Evolutionary conservation across 768 basidiomycete genomes (phyloP), one percentile per base, ranked within the genome.

Genomic region (Collybia nuda): DNA sequence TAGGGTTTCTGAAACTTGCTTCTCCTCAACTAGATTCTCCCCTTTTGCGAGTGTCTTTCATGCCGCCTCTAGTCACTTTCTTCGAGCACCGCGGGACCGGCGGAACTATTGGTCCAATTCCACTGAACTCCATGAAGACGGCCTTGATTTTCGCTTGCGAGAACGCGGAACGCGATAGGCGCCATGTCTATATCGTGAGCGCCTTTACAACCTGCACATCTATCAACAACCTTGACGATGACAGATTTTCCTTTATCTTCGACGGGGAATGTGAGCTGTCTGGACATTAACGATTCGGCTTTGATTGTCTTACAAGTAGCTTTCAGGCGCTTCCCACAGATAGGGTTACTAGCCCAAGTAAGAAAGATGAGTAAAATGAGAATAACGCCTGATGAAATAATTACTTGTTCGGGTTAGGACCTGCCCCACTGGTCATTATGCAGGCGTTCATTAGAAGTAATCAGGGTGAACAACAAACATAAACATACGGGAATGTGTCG

Each of bases 231-330:
- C 18, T 47, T 29, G 12, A 53, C 56, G 0, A 54, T 49, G 14
- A 61, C 59, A 1, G 55, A 56, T 46, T 54, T 58, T 11, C 35
- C 52, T 35, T 52, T n/a, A 21, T 55, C 59, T 57, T 8, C 6
- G 12, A 11, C 37, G 22, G 9, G 14, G 14, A 15, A 28, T 15
- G 9, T 24, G 19, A 23, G 19, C 28, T 6, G 2, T n/a, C 14
- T 6, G 22, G 14, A 29, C 36, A 12, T 15, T 11, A 6, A 32
- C 1, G 26, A 24, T 15, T 26, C 17, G 26, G 18, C 14, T 23
- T 0, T 26, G 12, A 9, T 26, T 14, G 18, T 37, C 55, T 15
- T 41, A 59, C 57, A 54, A 23, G 49, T 56, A 8, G 53, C 50
- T 23, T 42, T 43, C 12, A 56, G 14, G 17, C n/a, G 44, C 24